Evolutionary conservation across 1,139 yeast genomes (phyloP).

Genomic region (Nematodospora anomalae): DNA sequence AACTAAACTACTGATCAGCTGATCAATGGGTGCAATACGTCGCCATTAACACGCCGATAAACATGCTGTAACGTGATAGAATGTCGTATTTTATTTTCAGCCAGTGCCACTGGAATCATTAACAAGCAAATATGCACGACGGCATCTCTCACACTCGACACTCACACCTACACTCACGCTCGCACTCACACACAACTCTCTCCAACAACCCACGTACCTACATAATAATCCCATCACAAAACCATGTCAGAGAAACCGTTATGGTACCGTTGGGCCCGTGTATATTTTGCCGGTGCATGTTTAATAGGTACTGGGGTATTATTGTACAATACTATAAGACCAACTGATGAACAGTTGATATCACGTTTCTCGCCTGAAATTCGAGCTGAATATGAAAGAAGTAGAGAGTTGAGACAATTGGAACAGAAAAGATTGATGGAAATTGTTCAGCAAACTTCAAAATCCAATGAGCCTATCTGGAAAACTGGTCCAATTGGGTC

Average conservation of each 20-base stretch:
- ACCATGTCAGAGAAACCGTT: slow-evolving; percentile 34
- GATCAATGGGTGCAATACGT: no score
- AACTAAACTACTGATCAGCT: no score
- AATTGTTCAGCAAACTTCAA: slow-evolving; percentile 59
- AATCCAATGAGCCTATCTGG: slow-evolving; percentile 77
- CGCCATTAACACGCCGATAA: no score
- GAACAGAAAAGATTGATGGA: slow-evolving; percentile 69
- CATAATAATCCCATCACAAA: no score
- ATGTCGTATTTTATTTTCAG: no score
- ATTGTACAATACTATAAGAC: slow-evolving; percentile 69
- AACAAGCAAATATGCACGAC: not conserved
- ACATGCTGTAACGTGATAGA: no score
- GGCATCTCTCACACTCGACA: not conserved
- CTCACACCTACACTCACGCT: not conserved
- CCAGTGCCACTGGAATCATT: no score
- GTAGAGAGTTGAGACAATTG: slow-evolving; percentile 58
- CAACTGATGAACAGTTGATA: slow-evolving; percentile 79
- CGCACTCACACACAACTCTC: no score
- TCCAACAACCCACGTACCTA: no score
- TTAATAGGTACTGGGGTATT: slow-evolving; percentile 69
- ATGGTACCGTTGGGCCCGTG: slow-evolving; percentile 61
- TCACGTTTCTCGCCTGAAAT: slow-evolving; percentile 79
- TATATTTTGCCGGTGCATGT: slow-evolving; percentile 55
- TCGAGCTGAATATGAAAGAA: slow-evolving; percentile 70
- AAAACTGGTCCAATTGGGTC: slow-evolving; percentile 67